phyloP scores from a whole-genome alignment of 1,139 yeast species.

The Saccharomycopsis crataegensis region DNA sequence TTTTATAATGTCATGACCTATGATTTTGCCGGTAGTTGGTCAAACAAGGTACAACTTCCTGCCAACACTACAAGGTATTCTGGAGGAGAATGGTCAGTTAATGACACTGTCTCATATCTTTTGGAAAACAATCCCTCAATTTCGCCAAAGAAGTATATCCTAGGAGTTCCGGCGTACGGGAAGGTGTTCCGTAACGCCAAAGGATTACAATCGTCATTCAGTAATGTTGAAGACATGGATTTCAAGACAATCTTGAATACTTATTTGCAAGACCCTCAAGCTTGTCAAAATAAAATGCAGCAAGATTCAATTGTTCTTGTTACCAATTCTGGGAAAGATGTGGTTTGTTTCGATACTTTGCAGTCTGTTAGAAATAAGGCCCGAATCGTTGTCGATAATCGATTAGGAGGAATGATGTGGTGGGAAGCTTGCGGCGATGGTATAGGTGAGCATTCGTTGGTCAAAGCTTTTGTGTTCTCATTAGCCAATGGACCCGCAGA shows the following conservation, averaged over 20 bases:
- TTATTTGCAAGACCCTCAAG: conserved; percentile 32
- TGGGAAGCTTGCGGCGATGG: conserved; percentile 88
- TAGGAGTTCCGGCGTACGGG: conserved; percentile 91
- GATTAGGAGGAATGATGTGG: conserved; percentile 83
- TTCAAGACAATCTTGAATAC: conserved; percentile 46
- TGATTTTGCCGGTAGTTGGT: conserved; percentile 81
- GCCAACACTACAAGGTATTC: conserved; percentile 52
- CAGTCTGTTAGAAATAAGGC: conserved; percentile 54
- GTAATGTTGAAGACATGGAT: conserved; percentile 47
- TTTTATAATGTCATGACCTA: conserved; percentile 90
- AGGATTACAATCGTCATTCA: conserved; percentile 38
- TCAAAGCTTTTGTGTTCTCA: conserved; percentile 36
- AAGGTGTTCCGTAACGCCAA: conserved; percentile 50
- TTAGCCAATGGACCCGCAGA: conserved; percentile 30
- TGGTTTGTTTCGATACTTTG: conserved; percentile 63
- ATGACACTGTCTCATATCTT: conserved; percentile 43
- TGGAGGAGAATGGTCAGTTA: conserved; percentile 41
- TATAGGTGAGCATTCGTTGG: conserved; percentile 31
- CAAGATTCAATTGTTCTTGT: conserved; percentile 49
- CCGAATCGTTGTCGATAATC: conserved; percentile 38
- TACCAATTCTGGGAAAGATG: conserved; percentile 42
- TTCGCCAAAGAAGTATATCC: conserved; percentile 43
- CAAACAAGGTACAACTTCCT: conserved; percentile 52
- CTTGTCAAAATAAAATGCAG: conserved; percentile 1
- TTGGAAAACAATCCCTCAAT: conserved; percentile 33